These are phyloP conservation scores for Logfia minima DNA, from an alignment of 129 eudicot genomes.

Conservation along the genomic window DNA sequence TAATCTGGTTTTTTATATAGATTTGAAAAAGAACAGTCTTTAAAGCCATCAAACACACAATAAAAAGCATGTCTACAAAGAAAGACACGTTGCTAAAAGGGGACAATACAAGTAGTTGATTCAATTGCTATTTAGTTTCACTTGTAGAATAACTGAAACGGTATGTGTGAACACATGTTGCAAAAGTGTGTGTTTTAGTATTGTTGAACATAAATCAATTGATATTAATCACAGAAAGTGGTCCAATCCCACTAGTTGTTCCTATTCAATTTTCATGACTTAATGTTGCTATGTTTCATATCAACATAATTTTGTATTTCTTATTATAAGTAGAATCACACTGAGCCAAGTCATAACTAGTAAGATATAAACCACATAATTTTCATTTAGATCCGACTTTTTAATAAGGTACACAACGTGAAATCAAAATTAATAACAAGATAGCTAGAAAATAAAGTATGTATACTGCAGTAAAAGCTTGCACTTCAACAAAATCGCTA, in stretches of 20 bases:
- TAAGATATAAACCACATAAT: not conserved
- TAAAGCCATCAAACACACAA: no score
- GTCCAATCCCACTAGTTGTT: not conserved
- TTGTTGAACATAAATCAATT: not conserved
- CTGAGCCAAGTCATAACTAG: not conserved
- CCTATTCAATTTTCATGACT: not conserved
- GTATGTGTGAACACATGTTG: not conserved
- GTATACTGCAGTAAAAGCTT: not conserved
- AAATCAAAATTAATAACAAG: no score
- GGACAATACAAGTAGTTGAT: no score
- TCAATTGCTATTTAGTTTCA: no score
- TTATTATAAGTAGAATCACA: no score
- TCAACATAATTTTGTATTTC: no score
- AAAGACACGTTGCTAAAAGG: no score
- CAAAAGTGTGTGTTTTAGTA: not conserved
- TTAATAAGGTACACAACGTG: not conserved
- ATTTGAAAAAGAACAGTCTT: no score
- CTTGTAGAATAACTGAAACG: not conserved
- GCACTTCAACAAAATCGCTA: no score
- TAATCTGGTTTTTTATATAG: not conserved
- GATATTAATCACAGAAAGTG: not conserved
- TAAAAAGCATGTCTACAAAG: no score
- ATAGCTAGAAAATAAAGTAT: not conserved
- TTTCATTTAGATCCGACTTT: not conserved
- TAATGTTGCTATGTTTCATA: no score